Evolutionary conservation across 2,329 filamentous ascomycete genomes (phyloP).

Genomic region (Blumeriella jaapii): DNA sequence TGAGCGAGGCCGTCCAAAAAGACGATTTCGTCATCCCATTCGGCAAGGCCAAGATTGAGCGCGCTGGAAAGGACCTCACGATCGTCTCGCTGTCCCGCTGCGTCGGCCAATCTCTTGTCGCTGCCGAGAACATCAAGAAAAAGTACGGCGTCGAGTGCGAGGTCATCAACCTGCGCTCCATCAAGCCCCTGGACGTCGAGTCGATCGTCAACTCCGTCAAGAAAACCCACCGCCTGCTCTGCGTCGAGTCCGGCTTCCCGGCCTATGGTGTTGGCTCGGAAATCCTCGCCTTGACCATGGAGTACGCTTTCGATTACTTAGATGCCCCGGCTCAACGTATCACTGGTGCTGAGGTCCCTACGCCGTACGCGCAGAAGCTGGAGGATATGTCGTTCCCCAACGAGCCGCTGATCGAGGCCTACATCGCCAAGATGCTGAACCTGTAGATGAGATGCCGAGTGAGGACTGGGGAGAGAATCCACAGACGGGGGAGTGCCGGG

Average conservation of each 20-base stretch:
- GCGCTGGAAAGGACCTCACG: slow-evolving; percentile 87
- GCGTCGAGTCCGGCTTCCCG: slow-evolving; percentile 92
- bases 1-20: slow-evolving; percentile 93
- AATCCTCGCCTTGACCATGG: slow-evolving; percentile 88
- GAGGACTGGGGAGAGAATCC: background rate
- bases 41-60: slow-evolving; percentile 98
- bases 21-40: slow-evolving; percentile 95
- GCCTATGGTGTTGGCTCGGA: slow-evolving; percentile 88
- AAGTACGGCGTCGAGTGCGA: slow-evolving; percentile 94
- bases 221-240: slow-evolving; percentile 90
- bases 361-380: slow-evolving; percentile 83
- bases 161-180: slow-evolving; percentile 93
- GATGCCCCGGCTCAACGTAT: slow-evolving; percentile 87
- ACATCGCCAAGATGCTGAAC: slow-evolving; percentile 78
- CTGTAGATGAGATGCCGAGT: slow-evolving; percentile 39
- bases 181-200: slow-evolving; percentile 95
- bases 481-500: background rate
- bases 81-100: slow-evolving; percentile 91
- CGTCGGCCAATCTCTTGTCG: slow-evolving; percentile 81
- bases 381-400: slow-evolving; percentile 95
- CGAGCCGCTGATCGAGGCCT: slow-evolving; percentile 75
- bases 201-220: slow-evolving; percentile 94
- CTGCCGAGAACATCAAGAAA: slow-evolving; percentile 85
- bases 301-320: slow-evolving; percentile 97
- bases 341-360: slow-evolving; percentile 94